A percentile compares a stretch with the other conserved stretches of the same genome.
Conservation (phyloP, 768 basidiomycete genomes). For the Tylopilus sp. region DNA sequence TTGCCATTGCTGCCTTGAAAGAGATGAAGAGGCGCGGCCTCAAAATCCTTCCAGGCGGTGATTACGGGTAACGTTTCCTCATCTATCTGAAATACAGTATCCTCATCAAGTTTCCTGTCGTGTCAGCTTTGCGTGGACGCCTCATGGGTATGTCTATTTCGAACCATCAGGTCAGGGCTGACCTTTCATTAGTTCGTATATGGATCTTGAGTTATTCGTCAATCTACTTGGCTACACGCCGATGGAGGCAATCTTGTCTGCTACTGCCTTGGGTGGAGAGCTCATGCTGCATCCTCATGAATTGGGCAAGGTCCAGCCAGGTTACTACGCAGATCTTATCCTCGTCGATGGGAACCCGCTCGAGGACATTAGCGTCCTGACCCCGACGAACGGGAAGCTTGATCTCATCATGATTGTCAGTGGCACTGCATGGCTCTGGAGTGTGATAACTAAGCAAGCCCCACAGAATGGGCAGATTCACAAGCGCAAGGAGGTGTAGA, state of each 20-base stretch:
- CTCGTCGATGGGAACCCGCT: conserved; percentile 36
- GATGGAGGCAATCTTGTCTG: conserved; percentile 37
- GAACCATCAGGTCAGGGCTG: not conserved
- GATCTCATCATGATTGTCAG: conserved; percentile 35
- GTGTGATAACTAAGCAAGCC: not conserved
- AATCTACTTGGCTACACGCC: conserved; percentile 33
- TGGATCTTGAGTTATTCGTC: conserved; percentile 37
- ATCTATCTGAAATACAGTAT: not conserved
- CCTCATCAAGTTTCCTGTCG: not conserved
- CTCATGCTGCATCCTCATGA: conserved; percentile 35
- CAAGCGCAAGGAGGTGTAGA: conserved; percentile 6
- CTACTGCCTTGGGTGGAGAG: conserved; percentile 36
- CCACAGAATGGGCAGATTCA: conserved; percentile 27
- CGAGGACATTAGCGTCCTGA: conserved; percentile 33
- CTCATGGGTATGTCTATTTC: conserved; percentile 23
- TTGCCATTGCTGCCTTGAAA: conserved; percentile 32
- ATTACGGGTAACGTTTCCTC: conserved; percentile 30
- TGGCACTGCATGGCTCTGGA: not conserved
- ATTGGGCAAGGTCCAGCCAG: conserved; percentile 36
- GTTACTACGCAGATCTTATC: conserved; percentile 37
- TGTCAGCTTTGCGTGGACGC: conserved; percentile 30
- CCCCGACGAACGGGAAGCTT: conserved; percentile 29
- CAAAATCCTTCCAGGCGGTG: conserved; percentile 36
- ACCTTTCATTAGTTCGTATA: conserved; percentile 28
- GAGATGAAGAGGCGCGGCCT: conserved; percentile 37